Evolutionary conservation across 495 filamentous ascomycete species (phyloP).

Genomic region (Xylaria bambusicola): DNA sequence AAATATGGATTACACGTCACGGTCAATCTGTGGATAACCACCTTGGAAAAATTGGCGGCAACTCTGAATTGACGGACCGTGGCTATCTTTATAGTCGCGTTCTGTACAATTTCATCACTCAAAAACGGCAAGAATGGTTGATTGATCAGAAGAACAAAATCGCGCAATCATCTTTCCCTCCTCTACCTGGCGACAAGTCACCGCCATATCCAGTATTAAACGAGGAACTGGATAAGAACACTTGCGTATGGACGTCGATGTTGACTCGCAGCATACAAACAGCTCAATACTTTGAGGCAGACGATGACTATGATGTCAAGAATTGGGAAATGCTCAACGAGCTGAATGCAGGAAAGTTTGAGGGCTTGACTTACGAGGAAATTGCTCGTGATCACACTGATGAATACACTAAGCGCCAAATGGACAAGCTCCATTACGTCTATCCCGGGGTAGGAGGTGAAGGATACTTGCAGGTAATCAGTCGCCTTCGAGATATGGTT

Average conservation of each 20-base stretch:
- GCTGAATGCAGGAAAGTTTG: constrained; percentile 86
- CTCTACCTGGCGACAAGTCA: constrained; percentile 83
- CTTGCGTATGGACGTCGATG: constrained; percentile 99
- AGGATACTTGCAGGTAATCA: constrained; percentile 95
- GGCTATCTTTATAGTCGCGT: constrained; percentile 72
- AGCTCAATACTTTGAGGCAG: constrained; percentile 79
- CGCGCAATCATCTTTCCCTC: constrained; percentile 72
- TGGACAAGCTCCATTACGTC: constrained; percentile 87
- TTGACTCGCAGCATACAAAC: constrained; percentile 83
- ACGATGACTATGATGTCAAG: constrained; percentile 97
- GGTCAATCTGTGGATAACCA: constrained; percentile 83
- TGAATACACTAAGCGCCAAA: constrained; percentile 72
- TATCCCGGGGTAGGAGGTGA: constrained; percentile 96
- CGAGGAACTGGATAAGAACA: constrained; percentile 72
- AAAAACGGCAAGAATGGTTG: constrained; percentile 75
- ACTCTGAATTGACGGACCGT: constrained; percentile 76
- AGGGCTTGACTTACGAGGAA: constrained; percentile 91
- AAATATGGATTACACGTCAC: constrained; percentile 97
- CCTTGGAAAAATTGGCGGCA: constrained; percentile 77
- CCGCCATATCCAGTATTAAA: constrained; percentile 88
- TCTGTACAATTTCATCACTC: constrained; percentile 73
- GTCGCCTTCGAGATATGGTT: constrained; percentile 91
- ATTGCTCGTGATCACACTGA: constrained; percentile 73
- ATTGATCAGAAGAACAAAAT: constrained; percentile 72
- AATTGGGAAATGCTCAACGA: constrained; percentile 98